These are phyloP conservation scores for Abrus pulchellus DNA, from an alignment of 306 rosid species.

Conservation along the genomic window DNA sequence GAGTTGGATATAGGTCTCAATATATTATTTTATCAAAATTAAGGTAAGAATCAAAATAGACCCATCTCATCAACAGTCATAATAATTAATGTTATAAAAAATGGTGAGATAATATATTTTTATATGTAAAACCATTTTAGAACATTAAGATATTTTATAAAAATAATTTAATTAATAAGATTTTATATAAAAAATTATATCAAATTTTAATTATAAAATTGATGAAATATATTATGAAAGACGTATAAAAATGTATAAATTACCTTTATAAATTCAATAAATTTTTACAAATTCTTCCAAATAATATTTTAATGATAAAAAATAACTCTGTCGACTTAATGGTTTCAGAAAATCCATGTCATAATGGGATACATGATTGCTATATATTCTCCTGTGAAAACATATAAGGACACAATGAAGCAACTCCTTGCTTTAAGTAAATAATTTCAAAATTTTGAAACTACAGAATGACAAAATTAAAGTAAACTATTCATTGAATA, in stretches of 20 bases:
- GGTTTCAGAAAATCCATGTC: neutral
- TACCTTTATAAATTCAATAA: neutral
- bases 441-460: neutral
- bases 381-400: neutral
- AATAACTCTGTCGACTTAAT: conserved; percentile 6
- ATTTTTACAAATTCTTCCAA: no score
- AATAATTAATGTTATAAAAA: no score
- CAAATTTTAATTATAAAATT: neutral
- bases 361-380: conserved; percentile 10
- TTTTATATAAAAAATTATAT: neutral
- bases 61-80: no score
- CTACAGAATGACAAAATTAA: neutral
- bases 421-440: neutral
- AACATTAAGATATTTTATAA: no score
- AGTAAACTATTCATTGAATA: neutral
- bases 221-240: neutral
- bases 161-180: neutral
- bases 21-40: no score
- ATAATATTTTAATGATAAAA: neutral
- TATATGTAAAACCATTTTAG: no score
- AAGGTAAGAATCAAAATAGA: no score
- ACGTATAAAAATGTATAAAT: neutral
- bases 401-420: neutral
- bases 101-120: no score
- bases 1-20: no score